A percentile compares a stretch with the other conserved stretches of the same genome.
Evolutionary conservation across 805 yeast genomes (phyloP).

Genomic region (Hanseniaspora occidentalis): DNA sequence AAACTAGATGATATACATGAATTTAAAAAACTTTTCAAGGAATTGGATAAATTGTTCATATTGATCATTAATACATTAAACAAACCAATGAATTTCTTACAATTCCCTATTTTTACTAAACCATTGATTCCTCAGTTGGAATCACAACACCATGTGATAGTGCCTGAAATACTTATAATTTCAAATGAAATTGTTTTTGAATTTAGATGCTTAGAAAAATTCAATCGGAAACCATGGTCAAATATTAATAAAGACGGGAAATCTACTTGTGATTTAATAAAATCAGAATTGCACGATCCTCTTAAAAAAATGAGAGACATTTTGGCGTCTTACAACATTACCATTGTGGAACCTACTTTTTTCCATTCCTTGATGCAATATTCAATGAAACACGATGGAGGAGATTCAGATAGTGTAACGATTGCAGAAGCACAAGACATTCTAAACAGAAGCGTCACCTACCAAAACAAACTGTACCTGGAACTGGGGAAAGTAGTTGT

Average conservation of each 20-base stretch:
- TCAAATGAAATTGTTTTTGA: constrained; percentile 56
- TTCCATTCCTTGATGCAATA: constrained; percentile 24
- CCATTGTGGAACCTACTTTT: constrained; percentile 21
- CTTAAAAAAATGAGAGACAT: constrained; percentile 27
- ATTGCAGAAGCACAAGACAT: constrained; percentile 35
- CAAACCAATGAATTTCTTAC: constrained; percentile 40
- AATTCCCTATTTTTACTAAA: constrained; percentile 34
- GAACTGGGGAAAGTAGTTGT: constrained; percentile 47
- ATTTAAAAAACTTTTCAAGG: constrained; percentile 14
- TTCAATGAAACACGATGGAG: constrained; percentile 4
- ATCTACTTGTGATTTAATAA: constrained; percentile 45
- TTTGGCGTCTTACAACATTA: constrained; percentile 27
- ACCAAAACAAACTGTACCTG: constrained; percentile 45
- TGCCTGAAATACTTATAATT: constrained; percentile 45
- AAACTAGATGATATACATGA: constrained; percentile 27
- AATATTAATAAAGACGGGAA: constrained; percentile 34
- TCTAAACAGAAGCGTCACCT: constrained; percentile 52
- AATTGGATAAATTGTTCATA: constrained; percentile 13
- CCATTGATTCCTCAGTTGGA: background rate
- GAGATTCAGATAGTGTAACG: constrained; percentile 6
- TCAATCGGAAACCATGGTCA: constrained; percentile 54
- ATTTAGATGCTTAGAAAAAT: constrained; percentile 35
- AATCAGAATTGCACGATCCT: constrained; percentile 42
- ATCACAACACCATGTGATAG: constrained; percentile 24
- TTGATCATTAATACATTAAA: constrained; percentile 23